phyloP scores from a whole-genome alignment of 2,329 filamentous ascomycete species.

The Scytalidium sp. region DNA sequence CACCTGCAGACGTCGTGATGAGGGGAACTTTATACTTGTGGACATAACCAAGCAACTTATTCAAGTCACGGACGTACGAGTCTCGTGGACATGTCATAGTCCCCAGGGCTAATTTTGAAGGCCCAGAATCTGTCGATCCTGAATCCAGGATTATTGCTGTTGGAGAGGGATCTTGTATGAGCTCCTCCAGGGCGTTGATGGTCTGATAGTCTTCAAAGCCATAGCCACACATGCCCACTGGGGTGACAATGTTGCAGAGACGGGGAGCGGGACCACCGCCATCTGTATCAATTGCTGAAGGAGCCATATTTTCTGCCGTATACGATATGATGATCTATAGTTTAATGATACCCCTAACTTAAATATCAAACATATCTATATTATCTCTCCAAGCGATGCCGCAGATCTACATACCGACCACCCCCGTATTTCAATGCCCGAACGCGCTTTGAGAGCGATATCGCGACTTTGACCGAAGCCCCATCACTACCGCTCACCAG shows the following conservation, averaged over 20 bases:
- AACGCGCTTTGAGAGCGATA: too few relatives aligned
- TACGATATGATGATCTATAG: too few relatives aligned
- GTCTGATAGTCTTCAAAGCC: slow-evolving; percentile 36
- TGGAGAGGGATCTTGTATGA: slow-evolving; percentile 24
- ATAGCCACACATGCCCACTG: slow-evolving; percentile 48
- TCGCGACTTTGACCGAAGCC: too few relatives aligned
- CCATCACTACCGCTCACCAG: too few relatives aligned
- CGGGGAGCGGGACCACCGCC: too few relatives aligned
- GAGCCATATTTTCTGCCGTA: too few relatives aligned
- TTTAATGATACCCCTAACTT: too few relatives aligned
- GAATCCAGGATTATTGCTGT: slow-evolving; percentile 33
- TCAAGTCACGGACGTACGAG: slow-evolving; percentile 40
- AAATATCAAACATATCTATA: too few relatives aligned
- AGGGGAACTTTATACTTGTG: slow-evolving; percentile 33
- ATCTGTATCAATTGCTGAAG: too few relatives aligned
- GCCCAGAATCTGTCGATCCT: slow-evolving; percentile 33
- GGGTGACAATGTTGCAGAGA: slow-evolving; percentile 40
- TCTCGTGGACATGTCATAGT: slow-evolving; percentile 36
- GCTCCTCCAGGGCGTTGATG: slow-evolving; percentile 3
- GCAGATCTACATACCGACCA: too few relatives aligned
- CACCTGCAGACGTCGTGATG: slow-evolving; percentile 43
- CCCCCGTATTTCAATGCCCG: too few relatives aligned
- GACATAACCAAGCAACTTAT: slow-evolving; percentile 33
- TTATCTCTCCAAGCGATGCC: too few relatives aligned
- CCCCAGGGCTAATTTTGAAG: slow-evolving; percentile 38